phyloP scores from a whole-genome alignment of 108 stramenopile species.

The Cylindrotheca fusiformis region DNA sequence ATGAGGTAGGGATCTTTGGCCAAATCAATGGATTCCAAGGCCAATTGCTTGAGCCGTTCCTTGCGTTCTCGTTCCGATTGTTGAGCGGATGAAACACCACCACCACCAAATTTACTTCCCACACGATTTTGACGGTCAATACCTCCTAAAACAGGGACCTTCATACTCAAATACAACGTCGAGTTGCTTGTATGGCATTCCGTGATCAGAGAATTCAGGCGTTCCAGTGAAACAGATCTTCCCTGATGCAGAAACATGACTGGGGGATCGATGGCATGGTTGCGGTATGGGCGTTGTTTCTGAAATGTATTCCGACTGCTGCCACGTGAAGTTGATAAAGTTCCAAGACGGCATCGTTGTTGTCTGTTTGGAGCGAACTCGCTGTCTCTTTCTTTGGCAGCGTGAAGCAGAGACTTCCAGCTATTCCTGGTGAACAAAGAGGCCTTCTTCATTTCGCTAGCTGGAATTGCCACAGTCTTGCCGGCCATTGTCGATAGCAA shows the following conservation, averaged over 20 bases:
- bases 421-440: not conserved
- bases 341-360: not conserved
- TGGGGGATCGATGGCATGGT: too few relatives aligned
- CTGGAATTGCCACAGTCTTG: not conserved
- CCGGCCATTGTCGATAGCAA: not conserved
- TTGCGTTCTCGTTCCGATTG: conserved; percentile 95
- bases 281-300: too few relatives aligned
- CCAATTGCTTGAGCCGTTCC: conserved; percentile 94
- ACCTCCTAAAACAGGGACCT: conserved; percentile 39
- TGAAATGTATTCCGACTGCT: too few relatives aligned
- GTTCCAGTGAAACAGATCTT: conserved; percentile 6
- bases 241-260: conserved; percentile 21
- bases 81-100: conserved; percentile 88
- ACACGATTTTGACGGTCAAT: conserved; percentile 97
- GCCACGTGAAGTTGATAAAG: not conserved
- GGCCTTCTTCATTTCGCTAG: too few relatives aligned
- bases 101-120: conserved; percentile 96
- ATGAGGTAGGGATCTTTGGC: conserved; percentile 99
- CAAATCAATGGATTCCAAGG: conserved; percentile 97
- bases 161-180: not conserved
- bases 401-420: not conserved
- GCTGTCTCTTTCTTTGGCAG: not conserved
- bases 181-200: not conserved
- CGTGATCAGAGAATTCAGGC: not conserved
- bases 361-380: not conserved